phyloP scores from a whole-genome alignment of 2,329 filamentous ascomycete genomes.

The Monosporascus sp. region DNA sequence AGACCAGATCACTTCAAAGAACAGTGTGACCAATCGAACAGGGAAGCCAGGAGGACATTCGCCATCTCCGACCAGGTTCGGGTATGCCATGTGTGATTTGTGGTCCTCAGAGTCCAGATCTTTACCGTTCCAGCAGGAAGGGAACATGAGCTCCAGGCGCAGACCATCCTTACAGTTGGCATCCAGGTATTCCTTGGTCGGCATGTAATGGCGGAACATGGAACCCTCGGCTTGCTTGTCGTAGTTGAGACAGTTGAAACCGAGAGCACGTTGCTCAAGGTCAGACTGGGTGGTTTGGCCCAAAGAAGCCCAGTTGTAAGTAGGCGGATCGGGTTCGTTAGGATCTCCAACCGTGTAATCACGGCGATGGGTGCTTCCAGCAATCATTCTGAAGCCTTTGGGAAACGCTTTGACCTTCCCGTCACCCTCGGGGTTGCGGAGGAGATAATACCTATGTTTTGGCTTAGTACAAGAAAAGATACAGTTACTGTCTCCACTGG shows the following conservation, averaged over 20 bases:
- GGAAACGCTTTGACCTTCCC: constrained; percentile 70
- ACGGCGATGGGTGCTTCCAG: constrained; percentile 63
- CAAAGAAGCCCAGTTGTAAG: constrained; percentile 62
- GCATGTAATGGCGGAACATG: constrained; percentile 75
- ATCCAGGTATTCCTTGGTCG: constrained; percentile 74
- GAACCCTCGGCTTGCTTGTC: constrained; percentile 58
- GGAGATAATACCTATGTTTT: constrained; percentile 70
- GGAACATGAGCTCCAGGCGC: constrained; percentile 81
- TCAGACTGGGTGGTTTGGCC: constrained; percentile 61
- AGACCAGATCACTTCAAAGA: constrained; percentile 83
- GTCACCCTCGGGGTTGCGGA: constrained; percentile 44
- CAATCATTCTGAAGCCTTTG: constrained; percentile 72
- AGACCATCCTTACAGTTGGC: constrained; percentile 76
- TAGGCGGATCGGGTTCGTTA: constrained; percentile 55
- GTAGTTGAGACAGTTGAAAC: constrained; percentile 96
- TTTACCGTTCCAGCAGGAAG: constrained; percentile 81
- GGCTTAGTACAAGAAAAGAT: constrained; percentile 9
- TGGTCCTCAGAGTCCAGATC: constrained; percentile 51
- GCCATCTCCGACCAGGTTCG: constrained; percentile 69
- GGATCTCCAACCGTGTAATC: constrained; percentile 66
- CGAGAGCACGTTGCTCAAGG: constrained; percentile 74
- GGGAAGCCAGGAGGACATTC: constrained; percentile 66
- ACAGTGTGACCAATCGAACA: constrained; percentile 64
- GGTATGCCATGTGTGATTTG: constrained; percentile 69
- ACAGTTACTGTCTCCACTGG: too few relatives aligned